A percentile compares a stretch with the other conserved stretches of the same genome.
Evolutionary conservation across 495 filamentous ascomycete genomes (phyloP).

Genomic region (Penicillium flavigenum): DNA sequence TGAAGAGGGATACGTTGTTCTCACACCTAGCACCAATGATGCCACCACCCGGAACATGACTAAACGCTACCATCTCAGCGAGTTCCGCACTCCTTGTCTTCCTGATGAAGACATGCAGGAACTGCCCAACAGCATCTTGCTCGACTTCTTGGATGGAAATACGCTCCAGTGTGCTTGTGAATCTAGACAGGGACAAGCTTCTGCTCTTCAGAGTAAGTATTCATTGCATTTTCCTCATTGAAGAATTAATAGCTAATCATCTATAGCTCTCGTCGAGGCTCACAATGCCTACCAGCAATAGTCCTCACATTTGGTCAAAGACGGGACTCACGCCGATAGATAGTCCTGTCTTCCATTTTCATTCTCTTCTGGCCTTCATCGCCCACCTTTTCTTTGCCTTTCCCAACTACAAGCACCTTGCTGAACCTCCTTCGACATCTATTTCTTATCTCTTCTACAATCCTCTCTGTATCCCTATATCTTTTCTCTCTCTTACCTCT

Average conservation of each 20-base stretch:
- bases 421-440: conserved; percentile 4
- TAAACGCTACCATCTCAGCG: conserved; percentile 77
- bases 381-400: conserved; percentile 13
- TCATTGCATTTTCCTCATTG: neutral
- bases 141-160: conserved; percentile 82
- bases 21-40: conserved; percentile 55
- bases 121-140: conserved; percentile 78
- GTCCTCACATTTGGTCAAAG: conserved; percentile 2
- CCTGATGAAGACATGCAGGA: conserved; percentile 89
- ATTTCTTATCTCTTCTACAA: conserved; percentile 12
- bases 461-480: neutral
- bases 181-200: conserved; percentile 68
- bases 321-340: conserved; percentile 13
- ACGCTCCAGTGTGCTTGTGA: conserved; percentile 84
- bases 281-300: conserved; percentile 29
- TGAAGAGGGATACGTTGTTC: conserved; percentile 70
- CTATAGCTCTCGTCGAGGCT: conserved; percentile 30
- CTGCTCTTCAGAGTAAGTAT: conserved; percentile 63
- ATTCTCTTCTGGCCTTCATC: conserved; percentile 10
- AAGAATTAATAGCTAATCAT: conserved; percentile 9
- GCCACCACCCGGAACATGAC: conserved; percentile 53
- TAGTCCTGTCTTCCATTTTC: conserved; percentile 11
- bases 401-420: conserved; percentile 4
- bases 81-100: conserved; percentile 73
- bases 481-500: conserved; percentile 5